These are phyloP conservation scores for Bremia lactucae DNA, from an alignment of 352 stramenopile genomes.

Conservation along the genomic window DNA sequence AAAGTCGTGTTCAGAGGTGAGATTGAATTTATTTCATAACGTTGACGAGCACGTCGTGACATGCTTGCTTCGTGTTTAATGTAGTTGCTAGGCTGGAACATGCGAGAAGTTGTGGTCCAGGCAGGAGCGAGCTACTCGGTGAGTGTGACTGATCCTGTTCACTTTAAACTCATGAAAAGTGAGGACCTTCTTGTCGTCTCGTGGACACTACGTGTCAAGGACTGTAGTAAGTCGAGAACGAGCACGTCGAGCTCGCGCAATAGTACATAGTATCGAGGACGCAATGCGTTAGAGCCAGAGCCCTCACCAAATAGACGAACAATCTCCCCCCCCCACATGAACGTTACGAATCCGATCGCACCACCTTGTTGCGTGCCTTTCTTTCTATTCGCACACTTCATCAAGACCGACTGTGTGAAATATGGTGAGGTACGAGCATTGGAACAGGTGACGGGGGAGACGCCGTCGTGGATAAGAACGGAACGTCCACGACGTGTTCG, in stretches of 20 bases:
- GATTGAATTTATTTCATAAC: too few species aligned
- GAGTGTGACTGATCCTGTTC: constrained; percentile 29
- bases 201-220: constrained; percentile 40
- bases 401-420: constrained; percentile 17
- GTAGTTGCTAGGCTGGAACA: constrained; percentile 50
- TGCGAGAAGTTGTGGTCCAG: constrained; percentile 41
- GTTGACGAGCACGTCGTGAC: too few species aligned
- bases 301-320: constrained; percentile 11
- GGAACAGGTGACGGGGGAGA: constrained; percentile 16
- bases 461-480: constrained; percentile 24
- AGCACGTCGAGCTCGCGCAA: constrained; percentile 8
- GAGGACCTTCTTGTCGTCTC: constrained; percentile 37
- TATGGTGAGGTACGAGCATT: constrained; percentile 8
- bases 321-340: constrained; percentile 3
- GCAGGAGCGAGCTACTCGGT: constrained; percentile 34
- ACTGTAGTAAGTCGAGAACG: constrained; percentile 12
- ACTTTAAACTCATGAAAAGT: constrained; percentile 34
- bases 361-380: constrained; percentile 7
- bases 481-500: constrained; percentile 31
- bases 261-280: constrained; percentile 24
- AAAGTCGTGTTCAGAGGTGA: constrained; percentile 41
- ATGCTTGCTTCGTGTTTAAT: constrained; percentile 1
- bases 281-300: constrained; percentile 12
- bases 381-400: constrained; percentile 21
- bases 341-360: constrained; percentile 17